Base-by-base conservation (phyloP, 805 yeast species). In the Kodamaea kakaduensis region DNA sequence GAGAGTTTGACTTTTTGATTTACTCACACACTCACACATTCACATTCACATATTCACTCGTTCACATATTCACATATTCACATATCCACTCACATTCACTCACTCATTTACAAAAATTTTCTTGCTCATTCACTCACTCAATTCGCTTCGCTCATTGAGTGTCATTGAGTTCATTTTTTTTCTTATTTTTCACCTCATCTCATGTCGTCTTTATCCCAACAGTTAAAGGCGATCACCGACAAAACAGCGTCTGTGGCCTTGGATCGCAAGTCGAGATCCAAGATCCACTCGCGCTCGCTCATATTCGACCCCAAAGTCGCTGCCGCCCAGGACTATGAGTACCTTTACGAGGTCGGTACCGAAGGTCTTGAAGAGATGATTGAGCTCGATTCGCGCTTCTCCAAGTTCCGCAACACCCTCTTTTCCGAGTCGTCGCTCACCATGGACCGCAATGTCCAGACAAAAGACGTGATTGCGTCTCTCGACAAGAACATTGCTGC, bases 251-350 rank as follows among this genome's bases (percentile, higher is more conserved):
- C 90, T 22, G 77, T 84, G 35, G 87, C 88, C 2, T 68, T 84
- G 44, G 97, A 90, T 56, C 77, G 97, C 58, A 88, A 88, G 59
- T 72, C 77, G 48, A 73, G 97, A 58, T 85, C 88, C 43, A 84
- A 83, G 58, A 65, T 88, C 39, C 98, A 93, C 54, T 78, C 95
- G 24, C 81, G 86, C 25, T 93, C 98, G 31, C 75, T 93, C 45
- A 73, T 93, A 17, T 89, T 82, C 57, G 94, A 86, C 27, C 72
- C 96, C 7, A 78, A 81, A 49, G 79, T 78, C 42, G 98, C 98
- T 12, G 85, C 94, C n/a, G 75, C 89, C 22, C 97, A 93, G 64
- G 98, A 93, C 57, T 89, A 77, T 51, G 96, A 88, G 47, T 70
- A 81, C 29, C 78, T 93, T 39, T 84, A 72, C 52, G 74, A 79